phyloP scores from a whole-genome alignment of 192 early-diverging fungal genomes.

The Spinellus fusiger region DNA sequence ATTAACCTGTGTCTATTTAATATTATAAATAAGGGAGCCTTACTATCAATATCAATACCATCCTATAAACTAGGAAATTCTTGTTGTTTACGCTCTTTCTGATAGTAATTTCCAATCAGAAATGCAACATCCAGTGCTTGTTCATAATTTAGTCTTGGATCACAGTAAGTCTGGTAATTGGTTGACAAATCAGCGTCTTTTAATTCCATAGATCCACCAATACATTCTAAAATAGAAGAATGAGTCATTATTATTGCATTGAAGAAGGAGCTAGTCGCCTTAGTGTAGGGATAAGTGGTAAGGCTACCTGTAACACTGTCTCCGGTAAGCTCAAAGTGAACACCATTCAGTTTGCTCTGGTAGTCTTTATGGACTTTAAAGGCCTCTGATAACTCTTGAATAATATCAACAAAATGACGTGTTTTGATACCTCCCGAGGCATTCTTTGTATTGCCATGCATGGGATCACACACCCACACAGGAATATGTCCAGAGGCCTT shows the following conservation, averaged over 20 bases:
- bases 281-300: background rate
- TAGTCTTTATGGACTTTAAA: conserved; percentile 77
- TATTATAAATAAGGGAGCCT: too few relatives aligned
- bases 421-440: conserved; percentile 84
- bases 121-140: conserved; percentile 96
- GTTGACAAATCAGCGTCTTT: conserved; percentile 69
- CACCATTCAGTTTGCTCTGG: conserved; percentile 75
- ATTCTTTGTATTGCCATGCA: conserved; percentile 97
- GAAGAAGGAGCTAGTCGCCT: background rate
- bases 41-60: background rate
- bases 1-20: too few relatives aligned
- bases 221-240: conserved; percentile 51
- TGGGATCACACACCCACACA: conserved; percentile 96
- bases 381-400: conserved; percentile 74
- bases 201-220: conserved; percentile 98
- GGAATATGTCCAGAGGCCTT: conserved; percentile 77
- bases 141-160: conserved; percentile 95
- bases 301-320: conserved; percentile 81
- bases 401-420: conserved; percentile 84
- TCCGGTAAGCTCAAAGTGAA: conserved; percentile 97
- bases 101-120: conserved; percentile 87
- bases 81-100: conserved; percentile 42
- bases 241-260: background rate
- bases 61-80: conserved; percentile 19
- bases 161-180: conserved; percentile 96